phyloP scores from a whole-genome alignment of 2,329 filamentous ascomycete species.

The Xylariaceae sp. region DNA sequence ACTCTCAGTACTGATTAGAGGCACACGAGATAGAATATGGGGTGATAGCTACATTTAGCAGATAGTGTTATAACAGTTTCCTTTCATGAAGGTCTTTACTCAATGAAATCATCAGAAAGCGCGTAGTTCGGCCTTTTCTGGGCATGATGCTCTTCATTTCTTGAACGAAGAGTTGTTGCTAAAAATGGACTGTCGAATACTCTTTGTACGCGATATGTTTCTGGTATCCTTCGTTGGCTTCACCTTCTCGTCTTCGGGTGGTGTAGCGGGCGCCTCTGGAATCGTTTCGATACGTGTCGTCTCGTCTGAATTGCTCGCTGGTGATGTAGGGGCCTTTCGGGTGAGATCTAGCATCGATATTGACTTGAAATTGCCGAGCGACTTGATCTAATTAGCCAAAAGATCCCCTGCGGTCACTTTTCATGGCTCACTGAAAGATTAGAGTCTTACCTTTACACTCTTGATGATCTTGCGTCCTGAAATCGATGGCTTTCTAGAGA shows the following conservation, averaged over 20 bases:
- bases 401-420: not conserved
- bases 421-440: conserved; percentile 1
- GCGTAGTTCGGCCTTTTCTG: conserved; percentile 1
- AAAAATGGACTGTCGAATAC: conserved; percentile 29
- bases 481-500: conserved; percentile 24
- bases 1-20: too few species aligned
- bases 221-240: conserved; percentile 22
- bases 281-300: conserved; percentile 28
- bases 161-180: conserved; percentile 11
- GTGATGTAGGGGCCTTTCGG: conserved; percentile 25
- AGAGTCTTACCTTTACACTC: conserved; percentile 29
- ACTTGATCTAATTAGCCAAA: conserved; percentile 25
- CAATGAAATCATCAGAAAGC: too few species aligned
- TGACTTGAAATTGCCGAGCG: conserved; percentile 29
- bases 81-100: too few species aligned
- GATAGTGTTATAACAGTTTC: too few species aligned
- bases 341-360: conserved; percentile 23
- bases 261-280: conserved; percentile 27
- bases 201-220: conserved; percentile 26
- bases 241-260: conserved; percentile 25
- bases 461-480: conserved; percentile 22
- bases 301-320: conserved; percentile 26
- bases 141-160: too few species aligned
- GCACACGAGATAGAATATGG: too few species aligned
- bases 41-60: too few species aligned